Percentiles rank a stretch among this genome's conserved stretches.
Conservation (phyloP, 2,329 filamentous ascomycete genomes). For the Diaporthe sp. region DNA sequence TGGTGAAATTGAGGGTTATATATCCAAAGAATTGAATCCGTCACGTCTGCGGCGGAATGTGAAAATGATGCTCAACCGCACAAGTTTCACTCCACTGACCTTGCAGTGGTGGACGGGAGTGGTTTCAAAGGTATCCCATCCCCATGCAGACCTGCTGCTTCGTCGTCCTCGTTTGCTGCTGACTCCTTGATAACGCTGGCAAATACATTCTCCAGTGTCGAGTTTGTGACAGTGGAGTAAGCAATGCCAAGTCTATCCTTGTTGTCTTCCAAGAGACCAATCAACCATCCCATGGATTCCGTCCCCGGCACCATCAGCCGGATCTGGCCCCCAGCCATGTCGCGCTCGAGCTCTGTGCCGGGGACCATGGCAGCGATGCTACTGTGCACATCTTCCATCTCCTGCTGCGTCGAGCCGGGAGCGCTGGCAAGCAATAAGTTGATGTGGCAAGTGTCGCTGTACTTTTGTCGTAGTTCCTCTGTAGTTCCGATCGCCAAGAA, state of each 20-base stretch:
- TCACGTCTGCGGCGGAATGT: not conserved
- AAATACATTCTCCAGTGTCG: not conserved
- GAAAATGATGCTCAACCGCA: not conserved
- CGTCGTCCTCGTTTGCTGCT: not conserved
- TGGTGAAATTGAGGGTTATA: not conserved
- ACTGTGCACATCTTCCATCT: not conserved
- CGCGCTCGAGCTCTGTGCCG: not conserved
- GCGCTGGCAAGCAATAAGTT: not conserved
- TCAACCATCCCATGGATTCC: not conserved
- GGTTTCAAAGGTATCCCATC: not conserved
- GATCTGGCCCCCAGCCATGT: slow-evolving; percentile 1
- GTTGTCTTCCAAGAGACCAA: slow-evolving; percentile 2
- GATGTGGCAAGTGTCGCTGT: not conserved
- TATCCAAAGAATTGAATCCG: no score
- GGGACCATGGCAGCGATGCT: not conserved
- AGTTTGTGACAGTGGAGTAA: not conserved
- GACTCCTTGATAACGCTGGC: not conserved
- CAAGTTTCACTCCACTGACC: not conserved
- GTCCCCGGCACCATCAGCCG: not conserved
- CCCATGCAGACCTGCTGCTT: not conserved
- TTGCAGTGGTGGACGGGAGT: not conserved
- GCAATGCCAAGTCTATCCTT: not conserved
- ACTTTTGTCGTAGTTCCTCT: not conserved
- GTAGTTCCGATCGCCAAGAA: not conserved
- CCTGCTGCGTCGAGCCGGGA: not conserved